phyloP scores from a whole-genome alignment of 208 protist species.

The Trypanosoma brucei region DNA sequence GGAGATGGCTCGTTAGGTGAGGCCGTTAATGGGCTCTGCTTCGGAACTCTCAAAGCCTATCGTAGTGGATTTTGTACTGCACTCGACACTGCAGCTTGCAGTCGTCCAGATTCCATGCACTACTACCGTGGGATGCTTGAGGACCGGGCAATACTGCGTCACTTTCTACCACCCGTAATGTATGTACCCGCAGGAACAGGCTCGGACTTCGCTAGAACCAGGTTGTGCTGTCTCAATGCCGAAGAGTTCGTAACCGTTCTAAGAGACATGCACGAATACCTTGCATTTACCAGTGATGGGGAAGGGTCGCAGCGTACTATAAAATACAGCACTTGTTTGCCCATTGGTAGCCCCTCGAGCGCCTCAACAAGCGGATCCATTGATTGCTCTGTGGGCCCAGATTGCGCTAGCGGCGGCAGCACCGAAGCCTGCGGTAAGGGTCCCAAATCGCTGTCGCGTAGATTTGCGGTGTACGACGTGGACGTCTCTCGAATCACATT shows the following conservation, averaged over 20 bases:
- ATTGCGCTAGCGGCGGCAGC: not conserved
- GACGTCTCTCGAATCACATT: slow-evolving; percentile 74
- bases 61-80: slow-evolving; percentile 2
- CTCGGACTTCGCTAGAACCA: slow-evolving; percentile 68
- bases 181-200: slow-evolving; percentile 70
- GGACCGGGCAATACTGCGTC: slow-evolving; percentile 43
- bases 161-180: slow-evolving; percentile 62
- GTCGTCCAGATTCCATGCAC: slow-evolving; percentile 1
- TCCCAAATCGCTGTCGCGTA: not conserved
- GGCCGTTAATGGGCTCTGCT: slow-evolving; percentile 67
- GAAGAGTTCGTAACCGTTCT: slow-evolving; percentile 34
- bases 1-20: slow-evolving; percentile 82
- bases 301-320: not conserved
- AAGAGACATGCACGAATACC: slow-evolving; percentile 4
- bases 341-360: no score
- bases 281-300: not conserved
- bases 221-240: slow-evolving; percentile 43
- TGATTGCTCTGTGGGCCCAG: no score
- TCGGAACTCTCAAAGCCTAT: slow-evolving; percentile 39
- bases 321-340: not conserved
- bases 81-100: not conserved
- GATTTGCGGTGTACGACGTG: slow-evolving; percentile 35
- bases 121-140: slow-evolving; percentile 38
- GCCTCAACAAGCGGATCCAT: no score
- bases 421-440: not conserved